Percentiles rank a stretch among this genome's conserved stretches.
Conservation (phyloP, 768 basidiomycete species). For the Tylopilus sp. region DNA sequence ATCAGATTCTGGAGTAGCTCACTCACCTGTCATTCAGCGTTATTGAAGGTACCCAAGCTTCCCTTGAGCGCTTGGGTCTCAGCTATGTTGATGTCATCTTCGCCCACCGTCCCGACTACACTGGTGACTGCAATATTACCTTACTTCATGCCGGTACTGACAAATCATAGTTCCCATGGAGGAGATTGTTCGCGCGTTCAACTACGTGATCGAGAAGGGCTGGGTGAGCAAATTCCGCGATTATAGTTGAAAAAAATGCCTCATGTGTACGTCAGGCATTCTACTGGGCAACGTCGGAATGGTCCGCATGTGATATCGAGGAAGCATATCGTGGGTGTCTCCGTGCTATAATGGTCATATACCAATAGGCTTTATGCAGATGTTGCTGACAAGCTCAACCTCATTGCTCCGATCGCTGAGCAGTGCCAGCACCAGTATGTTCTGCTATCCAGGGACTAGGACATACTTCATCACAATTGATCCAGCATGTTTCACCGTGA, state of each 20-base stretch:
- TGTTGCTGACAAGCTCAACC: constrained; percentile 47
- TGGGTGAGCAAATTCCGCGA: constrained; percentile 29
- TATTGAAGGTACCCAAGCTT: constrained; percentile 52
- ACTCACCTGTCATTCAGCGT: constrained; percentile 32
- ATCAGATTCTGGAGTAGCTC: neutral
- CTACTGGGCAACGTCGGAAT: constrained; percentile 54
- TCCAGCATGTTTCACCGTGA: constrained; percentile 51
- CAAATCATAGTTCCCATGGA: constrained; percentile 39
- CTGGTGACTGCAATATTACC: constrained; percentile 21
- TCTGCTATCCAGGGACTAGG: neutral
- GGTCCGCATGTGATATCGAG: constrained; percentile 50
- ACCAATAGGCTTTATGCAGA: constrained; percentile 25
- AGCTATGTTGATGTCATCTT: constrained; percentile 52
- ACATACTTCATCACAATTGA: neutral
- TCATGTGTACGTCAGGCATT: constrained; percentile 27
- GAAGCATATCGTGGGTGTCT: constrained; percentile 36
- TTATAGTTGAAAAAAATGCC: neutral
- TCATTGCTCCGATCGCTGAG: constrained; percentile 50
- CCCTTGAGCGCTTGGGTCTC: constrained; percentile 47
- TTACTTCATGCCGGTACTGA: neutral
- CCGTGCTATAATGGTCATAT: neutral
- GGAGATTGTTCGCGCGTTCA: constrained; percentile 59
- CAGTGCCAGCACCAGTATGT: constrained; percentile 47
- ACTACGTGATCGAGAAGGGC: constrained; percentile 48
- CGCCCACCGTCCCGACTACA: constrained; percentile 47